phyloP scores from a whole-genome alignment of 2,329 filamentous ascomycete genomes.

The Metarhizium humberi region DNA sequence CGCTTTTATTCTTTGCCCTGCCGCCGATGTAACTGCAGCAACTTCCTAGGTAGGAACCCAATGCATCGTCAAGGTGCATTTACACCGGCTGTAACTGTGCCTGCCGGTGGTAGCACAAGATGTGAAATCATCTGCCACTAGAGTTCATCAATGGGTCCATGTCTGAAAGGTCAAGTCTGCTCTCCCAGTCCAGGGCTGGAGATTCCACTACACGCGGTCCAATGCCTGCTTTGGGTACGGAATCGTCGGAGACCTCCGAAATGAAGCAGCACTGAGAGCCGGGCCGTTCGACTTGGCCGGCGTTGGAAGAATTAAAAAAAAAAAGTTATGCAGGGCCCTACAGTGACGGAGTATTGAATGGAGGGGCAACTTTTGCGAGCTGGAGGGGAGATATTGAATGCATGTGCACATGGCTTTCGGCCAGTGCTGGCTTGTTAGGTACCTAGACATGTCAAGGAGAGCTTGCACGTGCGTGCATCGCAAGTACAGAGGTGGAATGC shows the following conservation, averaged over 20 bases:
- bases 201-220: no score
- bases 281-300: no score
- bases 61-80: not conserved
- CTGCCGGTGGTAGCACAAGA: not conserved
- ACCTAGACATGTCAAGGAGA: no score
- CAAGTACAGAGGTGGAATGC: no score
- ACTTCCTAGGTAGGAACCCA: no score
- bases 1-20: slow-evolving; percentile 4
- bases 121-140: not conserved
- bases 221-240: not conserved
- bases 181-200: no score
- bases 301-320: no score
- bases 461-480: no score
- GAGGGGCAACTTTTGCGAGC: not conserved
- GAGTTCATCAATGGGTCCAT: not conserved
- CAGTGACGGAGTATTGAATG: not conserved
- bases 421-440: no score
- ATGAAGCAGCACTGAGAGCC: not conserved
- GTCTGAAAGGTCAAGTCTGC: no score
- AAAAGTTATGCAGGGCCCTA: not conserved
- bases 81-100: not conserved
- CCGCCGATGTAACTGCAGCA: not conserved
- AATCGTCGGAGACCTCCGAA: not conserved
- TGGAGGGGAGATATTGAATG: not conserved
- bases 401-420: no score